Percentiles rank a stretch among this genome's conserved stretches.
phyloP scores from a whole-genome alignment of 805 yeast genomes.

The Zygotorulaspora sp. region DNA sequence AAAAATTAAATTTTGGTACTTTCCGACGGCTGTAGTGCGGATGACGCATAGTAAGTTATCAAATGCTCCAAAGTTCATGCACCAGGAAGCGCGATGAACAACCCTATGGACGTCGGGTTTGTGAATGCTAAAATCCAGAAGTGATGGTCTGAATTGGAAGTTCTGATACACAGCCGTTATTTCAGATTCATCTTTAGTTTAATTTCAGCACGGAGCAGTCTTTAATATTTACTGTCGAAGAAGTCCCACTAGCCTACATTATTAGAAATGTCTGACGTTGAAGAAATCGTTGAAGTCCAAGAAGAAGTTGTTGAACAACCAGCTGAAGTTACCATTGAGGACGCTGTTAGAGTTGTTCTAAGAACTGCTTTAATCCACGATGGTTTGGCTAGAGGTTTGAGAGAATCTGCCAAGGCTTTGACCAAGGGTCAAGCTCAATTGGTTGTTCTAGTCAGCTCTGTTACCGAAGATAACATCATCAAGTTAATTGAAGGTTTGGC shows the following conservation, averaged over 20 bases:
- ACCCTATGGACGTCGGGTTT: neutral
- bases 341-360: conserved; percentile 95
- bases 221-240: conserved; percentile 54
- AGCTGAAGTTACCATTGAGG: conserved; percentile 93
- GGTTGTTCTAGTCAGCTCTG: conserved; percentile 96
- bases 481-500: conserved; percentile 99
- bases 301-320: conserved; percentile 76
- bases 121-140: neutral
- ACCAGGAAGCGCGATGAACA: too few species aligned
- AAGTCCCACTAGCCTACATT: conserved; percentile 47
- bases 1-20: too few species aligned
- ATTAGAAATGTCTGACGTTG: conserved; percentile 82
- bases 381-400: conserved; percentile 99
- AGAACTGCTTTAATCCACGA: conserved; percentile 97
- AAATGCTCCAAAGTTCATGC: too few species aligned
- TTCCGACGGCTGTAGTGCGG: too few species aligned
- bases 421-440: conserved; percentile 97
- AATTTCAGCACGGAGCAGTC: conserved; percentile 53
- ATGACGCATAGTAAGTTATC: too few species aligned
- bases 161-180: neutral
- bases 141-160: neutral
- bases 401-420: conserved; percentile 99
- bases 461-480: conserved; percentile 94
- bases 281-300: conserved; percentile 82
- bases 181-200: neutral